These are phyloP conservation scores for Cyclocybe cylindracea DNA, from an alignment of 768 basidiomycete genomes.

Conservation along the genomic window DNA sequence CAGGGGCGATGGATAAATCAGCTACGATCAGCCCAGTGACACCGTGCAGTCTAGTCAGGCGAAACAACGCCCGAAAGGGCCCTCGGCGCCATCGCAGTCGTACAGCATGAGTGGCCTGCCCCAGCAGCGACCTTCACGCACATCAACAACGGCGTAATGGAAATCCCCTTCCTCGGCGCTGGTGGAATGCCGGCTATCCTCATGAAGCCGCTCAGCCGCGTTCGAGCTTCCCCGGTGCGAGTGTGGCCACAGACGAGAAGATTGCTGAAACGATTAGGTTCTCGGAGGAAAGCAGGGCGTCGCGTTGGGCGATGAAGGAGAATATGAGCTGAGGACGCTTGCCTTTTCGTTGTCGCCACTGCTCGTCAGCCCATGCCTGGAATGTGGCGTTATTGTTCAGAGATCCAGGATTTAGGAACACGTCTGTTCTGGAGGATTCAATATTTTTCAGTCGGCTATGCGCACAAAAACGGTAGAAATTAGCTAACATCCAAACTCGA, in stretches of 20 bases:
- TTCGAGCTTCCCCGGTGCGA: slow-evolving; percentile 4
- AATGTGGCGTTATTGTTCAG: slow-evolving; percentile 7
- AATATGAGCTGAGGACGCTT: background rate
- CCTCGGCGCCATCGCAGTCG: slow-evolving; percentile 5
- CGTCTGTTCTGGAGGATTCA: slow-evolving; percentile 2
- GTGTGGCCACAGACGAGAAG: slow-evolving; percentile 1
- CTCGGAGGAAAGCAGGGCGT: background rate
- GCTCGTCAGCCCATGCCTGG: slow-evolving; percentile 3
- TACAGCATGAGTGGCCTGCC: slow-evolving; percentile 5
- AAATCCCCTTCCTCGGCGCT: too few species aligned
- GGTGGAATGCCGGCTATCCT: too few species aligned
- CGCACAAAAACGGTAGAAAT: too few species aligned
- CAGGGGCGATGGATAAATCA: slow-evolving; percentile 11
- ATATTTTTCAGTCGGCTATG: too few species aligned
- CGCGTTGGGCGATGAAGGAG: slow-evolving; percentile 2
- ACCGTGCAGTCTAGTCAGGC: slow-evolving; percentile 7
- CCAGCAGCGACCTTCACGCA: background rate
- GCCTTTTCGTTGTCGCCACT: slow-evolving; percentile 9
- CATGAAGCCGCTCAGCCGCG: too few species aligned
- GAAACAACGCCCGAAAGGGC: slow-evolving; percentile 8
- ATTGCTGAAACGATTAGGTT: background rate
- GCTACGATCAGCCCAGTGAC: slow-evolving; percentile 11
- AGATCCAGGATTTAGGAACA: slow-evolving; percentile 3
- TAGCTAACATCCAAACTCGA: background rate
- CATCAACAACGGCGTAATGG: background rate